phyloP scores from a whole-genome alignment of 768 basidiomycete species.

The Trametopsis cervina region DNA sequence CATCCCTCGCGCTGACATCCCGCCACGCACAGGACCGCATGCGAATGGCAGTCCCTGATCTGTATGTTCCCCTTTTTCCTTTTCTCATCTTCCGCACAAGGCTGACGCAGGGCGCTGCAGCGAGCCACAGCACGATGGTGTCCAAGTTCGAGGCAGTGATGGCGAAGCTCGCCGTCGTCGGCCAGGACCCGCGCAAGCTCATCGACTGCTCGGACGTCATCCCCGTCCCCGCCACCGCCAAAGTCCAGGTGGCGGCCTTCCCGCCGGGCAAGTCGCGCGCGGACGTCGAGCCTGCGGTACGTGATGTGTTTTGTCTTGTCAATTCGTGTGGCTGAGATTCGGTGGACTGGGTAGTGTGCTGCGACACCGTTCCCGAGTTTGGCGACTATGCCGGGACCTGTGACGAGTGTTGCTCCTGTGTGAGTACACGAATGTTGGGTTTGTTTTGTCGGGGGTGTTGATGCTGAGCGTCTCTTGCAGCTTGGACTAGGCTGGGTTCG shows the following conservation, averaged over 20 bases:
- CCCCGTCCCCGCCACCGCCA: conserved; percentile 5
- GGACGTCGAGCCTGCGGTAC: conserved; percentile 19
- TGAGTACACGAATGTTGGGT: no score
- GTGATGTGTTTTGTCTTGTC: no score
- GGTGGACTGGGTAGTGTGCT: conserved; percentile 20
- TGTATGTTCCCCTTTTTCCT: conserved; percentile 6
- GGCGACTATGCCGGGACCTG: conserved; percentile 16
- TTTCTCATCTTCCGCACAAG: neutral
- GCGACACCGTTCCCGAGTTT: conserved; percentile 30
- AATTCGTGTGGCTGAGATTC: no score
- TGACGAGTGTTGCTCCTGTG: conserved; percentile 9
- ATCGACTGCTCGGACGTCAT: conserved; percentile 15
- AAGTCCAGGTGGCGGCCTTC: conserved; percentile 10
- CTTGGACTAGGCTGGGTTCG: no score
- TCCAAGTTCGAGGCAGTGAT: conserved; percentile 15
- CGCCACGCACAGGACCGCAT: conserved; percentile 35
- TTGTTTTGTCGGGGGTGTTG: no score
- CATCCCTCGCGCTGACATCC: no score
- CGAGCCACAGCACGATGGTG: no score
- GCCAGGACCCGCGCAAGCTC: conserved; percentile 3
- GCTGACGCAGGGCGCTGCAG: neutral
- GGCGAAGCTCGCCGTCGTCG: conserved; percentile 14
- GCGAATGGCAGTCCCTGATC: conserved; percentile 40
- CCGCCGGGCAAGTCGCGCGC: conserved; percentile 17
- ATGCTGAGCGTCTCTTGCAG: no score